A percentile compares a stretch with the other conserved stretches of the same genome.
Conservation (phyloP, 2,329 filamentous ascomycete genomes). For the Claviceps sp. region DNA sequence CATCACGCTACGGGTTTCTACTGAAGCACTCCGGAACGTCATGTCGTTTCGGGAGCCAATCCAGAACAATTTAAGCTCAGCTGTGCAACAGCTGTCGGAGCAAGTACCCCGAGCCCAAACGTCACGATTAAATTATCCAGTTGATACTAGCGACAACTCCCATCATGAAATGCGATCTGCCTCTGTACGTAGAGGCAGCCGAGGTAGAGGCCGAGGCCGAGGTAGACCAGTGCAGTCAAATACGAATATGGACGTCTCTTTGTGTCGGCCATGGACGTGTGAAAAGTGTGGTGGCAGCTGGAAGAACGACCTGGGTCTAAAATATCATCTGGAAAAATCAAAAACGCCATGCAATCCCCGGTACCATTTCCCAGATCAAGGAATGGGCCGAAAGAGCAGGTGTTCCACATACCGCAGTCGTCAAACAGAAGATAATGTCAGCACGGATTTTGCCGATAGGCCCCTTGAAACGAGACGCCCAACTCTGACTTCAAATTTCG, state of each 20-base stretch:
- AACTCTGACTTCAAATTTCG: too few relatives aligned
- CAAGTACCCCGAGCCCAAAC: not conserved
- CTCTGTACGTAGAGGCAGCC: conserved; percentile 1
- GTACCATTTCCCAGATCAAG: conserved; percentile 9
- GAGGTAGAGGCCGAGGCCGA: conserved; percentile 5
- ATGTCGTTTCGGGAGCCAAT: not conserved
- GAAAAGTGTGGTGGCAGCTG: conserved; percentile 39
- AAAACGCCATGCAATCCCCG: conserved; percentile 39
- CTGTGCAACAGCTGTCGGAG: not conserved
- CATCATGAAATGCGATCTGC: not conserved
- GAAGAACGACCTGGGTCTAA: conserved; percentile 45
- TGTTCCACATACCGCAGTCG: conserved; percentile 3
- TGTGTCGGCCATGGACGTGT: conserved; percentile 28
- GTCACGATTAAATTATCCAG: not conserved
- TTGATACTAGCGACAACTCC: not conserved
- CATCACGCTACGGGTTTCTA: conserved; percentile 2
- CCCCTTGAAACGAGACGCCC: not conserved
- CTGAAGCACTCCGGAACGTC: not conserved
- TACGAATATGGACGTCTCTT: conserved; percentile 7
- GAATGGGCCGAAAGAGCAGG: conserved; percentile 9
- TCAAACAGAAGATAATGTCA: not conserved
- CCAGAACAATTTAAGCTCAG: not conserved
- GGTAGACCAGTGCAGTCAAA: conserved; percentile 4
- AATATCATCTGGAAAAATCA: conserved; percentile 45
- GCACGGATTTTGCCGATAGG: not conserved